Base-by-base conservation (phyloP, 2,329 filamentous ascomycete species). In the Fusarium duplospermum region DNA sequence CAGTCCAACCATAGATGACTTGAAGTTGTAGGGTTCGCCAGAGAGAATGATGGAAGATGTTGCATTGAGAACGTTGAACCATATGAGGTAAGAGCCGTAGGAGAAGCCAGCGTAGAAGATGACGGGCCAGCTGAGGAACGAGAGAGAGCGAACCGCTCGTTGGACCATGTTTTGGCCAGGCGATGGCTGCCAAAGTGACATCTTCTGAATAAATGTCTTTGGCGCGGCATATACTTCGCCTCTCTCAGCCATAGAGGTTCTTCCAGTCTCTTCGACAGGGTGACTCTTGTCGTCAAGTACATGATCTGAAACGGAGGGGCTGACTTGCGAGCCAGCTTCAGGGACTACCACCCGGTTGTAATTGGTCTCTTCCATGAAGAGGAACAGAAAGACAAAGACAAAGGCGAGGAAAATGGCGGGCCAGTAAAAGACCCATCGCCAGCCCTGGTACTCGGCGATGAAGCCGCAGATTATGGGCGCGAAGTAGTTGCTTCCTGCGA, bases 311-410 rank as follows among this genome's bases (percentile, higher is more conserved):
- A 14, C 11, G 4, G 47, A 35, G 7, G 52, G 16, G 13, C 2
- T 22, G 31, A 11, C 47, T 24, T 38, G 31, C 11, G 11, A 8
- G 8, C 24, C 4, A 4, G 16, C 7, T 40, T 27, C 29, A 20
- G 64, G 3, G 20, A 9, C 16, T 6, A 47, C 29, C 2, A 22
- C 33, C 16, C 86, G 82, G 50, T 84, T 80, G 72, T 91, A 91
- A 16, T 86, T 86, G 8, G 89, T 89, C 77, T 92, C 89, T 71
- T 91, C 89, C 69, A 90, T 88, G 74, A 91, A 88, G 67, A 91
- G 81, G 76, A 91, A 89, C 0, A 86, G 66, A 36, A 86, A 82
- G 0, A 84, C 45, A 14, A 81, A 81, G 5, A 79, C 80, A 0
- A 72, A 79, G 2, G 73, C 82, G 58, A 81, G 80, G 64, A 86